phyloP scores from a whole-genome alignment of 305 asterid species.

The Rubia tinctorum region DNA sequence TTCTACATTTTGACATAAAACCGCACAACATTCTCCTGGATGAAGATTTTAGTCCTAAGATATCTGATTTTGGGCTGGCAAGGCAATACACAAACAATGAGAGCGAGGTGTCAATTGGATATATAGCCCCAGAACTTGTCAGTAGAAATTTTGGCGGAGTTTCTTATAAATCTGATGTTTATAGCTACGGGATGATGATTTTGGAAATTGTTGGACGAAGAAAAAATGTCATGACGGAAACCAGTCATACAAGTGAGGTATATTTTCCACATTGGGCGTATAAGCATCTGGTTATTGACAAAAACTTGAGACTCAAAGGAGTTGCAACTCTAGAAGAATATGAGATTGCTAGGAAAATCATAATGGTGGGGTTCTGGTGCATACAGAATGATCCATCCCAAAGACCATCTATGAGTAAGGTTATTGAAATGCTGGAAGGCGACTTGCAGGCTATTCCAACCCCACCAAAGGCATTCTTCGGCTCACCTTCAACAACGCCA shows the following conservation, averaged over 20 bases:
- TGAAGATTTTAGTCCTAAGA: constrained; percentile 24
- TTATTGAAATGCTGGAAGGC: constrained; percentile 27
- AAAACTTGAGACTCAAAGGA: background rate
- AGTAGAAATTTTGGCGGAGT: constrained; percentile 32
- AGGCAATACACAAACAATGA: constrained; percentile 28
- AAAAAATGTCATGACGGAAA: constrained; percentile 7
- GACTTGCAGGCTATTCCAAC: background rate
- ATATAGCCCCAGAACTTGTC: constrained; percentile 49
- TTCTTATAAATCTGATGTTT: constrained; percentile 47
- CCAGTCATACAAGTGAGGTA: constrained; percentile 16
- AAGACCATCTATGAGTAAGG: constrained; percentile 23
- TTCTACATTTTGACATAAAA: constrained; percentile 26
- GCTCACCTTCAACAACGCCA: constrained; percentile 14
- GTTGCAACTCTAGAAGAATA: constrained; percentile 7
- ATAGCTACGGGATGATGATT: constrained; percentile 50
- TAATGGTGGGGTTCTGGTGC: constrained; percentile 27
- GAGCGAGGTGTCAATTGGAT: constrained; percentile 40
- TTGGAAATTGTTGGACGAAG: constrained; percentile 36
- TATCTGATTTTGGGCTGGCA: constrained; percentile 35
- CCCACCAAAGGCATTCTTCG: constrained; percentile 20
- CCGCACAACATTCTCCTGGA: constrained; percentile 24
- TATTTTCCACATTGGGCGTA: constrained; percentile 36
- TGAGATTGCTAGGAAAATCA: constrained; percentile 16
- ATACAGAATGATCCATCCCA: constrained; percentile 16
- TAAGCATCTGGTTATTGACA: background rate